Evolutionary conservation across 306 rosid species (phyloP).

Genomic region (Acmispon strigosus): DNA sequence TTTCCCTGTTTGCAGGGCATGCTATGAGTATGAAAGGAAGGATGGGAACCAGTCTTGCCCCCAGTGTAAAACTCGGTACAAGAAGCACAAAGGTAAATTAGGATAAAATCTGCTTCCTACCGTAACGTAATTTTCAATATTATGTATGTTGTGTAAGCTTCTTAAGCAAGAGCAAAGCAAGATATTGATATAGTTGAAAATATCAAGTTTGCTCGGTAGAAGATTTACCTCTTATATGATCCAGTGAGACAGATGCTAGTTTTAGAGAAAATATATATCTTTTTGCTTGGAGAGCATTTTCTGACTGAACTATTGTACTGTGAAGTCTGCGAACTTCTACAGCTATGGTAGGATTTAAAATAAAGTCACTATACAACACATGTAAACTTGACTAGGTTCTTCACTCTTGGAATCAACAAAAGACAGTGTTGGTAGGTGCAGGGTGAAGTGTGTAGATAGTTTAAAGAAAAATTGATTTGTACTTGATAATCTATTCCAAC

Average conservation of each 20-base stretch:
- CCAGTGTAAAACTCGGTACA: slow-evolving; percentile 92
- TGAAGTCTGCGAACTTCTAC: neutral
- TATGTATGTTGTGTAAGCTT: neutral
- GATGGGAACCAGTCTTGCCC: slow-evolving; percentile 94
- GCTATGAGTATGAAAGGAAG: slow-evolving; percentile 98
- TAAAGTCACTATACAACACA: neutral
- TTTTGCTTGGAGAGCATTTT: neutral
- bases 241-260: neutral
- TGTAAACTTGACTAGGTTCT: neutral
- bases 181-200: neutral
- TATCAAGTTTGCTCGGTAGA: neutral
- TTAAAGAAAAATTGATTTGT: neutral
- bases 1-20: slow-evolving; percentile 87
- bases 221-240: neutral
- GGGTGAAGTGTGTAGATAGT: neutral
- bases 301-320: neutral
- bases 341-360: neutral
- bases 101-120: neutral
- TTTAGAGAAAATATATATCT: neutral
- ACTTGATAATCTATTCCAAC: neutral
- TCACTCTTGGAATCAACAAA: neutral
- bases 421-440: neutral
- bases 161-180: neutral
- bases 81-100: slow-evolving; percentile 72
- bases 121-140: neutral